A percentile compares a stretch with the other conserved stretches of the same genome.
phyloP scores from a whole-genome alignment of 2,329 filamentous ascomycete genomes.

The Diaporthe caulivora region DNA sequence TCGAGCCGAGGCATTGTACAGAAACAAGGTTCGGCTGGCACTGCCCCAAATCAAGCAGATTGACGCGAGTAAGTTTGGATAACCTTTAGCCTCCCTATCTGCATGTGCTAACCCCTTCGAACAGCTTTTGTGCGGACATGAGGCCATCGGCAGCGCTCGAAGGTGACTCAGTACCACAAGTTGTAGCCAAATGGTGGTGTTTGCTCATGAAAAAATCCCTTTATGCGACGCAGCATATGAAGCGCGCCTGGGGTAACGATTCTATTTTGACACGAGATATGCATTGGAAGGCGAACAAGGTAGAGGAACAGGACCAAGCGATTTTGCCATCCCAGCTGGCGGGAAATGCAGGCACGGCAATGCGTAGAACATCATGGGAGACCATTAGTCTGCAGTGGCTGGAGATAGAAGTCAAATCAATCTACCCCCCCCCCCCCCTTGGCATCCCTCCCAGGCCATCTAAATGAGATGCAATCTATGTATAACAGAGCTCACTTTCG shows the following conservation, averaged over 20 bases:
- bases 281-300: conserved; percentile 25
- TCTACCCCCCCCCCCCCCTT: not conserved
- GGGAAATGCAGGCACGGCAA: not conserved
- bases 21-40: conserved; percentile 92
- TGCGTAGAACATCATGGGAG: conserved; percentile 11
- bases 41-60: conserved; percentile 92
- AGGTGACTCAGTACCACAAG: not conserved
- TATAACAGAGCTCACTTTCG: not conserved
- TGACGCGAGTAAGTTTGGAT: conserved; percentile 86
- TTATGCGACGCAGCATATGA: conserved; percentile 2
- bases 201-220: not conserved
- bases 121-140: conserved; percentile 48
- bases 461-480: conserved; percentile 15
- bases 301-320: conserved; percentile 29
- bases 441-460: not conserved
- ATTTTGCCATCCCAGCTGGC: conserved; percentile 30
- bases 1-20: conserved; percentile 83
- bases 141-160: not conserved
- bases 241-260: not conserved
- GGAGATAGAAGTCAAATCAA: conserved; percentile 1
- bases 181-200: not conserved
- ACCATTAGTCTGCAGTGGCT: conserved; percentile 39
- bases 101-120: conserved; percentile 15
- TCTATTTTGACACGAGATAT: not conserved
- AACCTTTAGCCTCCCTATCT: not conserved